phyloP scores from a whole-genome alignment of 1,139 yeast species.

The Pichia sp. region DNA sequence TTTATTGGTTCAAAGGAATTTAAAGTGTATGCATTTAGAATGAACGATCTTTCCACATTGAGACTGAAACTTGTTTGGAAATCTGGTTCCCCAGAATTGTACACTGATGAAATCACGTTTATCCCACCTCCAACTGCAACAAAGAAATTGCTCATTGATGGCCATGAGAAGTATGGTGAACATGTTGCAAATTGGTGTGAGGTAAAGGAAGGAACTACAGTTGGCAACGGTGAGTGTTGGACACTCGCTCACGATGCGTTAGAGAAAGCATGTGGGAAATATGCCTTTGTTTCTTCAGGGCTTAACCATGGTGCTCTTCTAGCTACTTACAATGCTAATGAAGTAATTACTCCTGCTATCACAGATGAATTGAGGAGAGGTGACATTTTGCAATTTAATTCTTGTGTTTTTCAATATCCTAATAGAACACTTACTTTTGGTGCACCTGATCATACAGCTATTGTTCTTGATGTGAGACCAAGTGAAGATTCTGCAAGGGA shows the following conservation, averaged over 20 bases:
- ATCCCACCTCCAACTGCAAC: slow-evolving; percentile 45
- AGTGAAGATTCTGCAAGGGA: slow-evolving; percentile 23
- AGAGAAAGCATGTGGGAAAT: slow-evolving; percentile 51
- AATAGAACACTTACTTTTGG: slow-evolving; percentile 37
- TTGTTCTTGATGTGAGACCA: slow-evolving; percentile 35
- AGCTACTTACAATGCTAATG: slow-evolving; percentile 32
- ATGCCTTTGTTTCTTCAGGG: slow-evolving; percentile 53
- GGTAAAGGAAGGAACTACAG: slow-evolving; percentile 43
- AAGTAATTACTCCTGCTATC: slow-evolving; percentile 16
- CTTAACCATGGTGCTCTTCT: slow-evolving; percentile 54
- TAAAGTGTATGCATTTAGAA: slow-evolving; percentile 32
- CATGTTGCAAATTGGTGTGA: slow-evolving; percentile 62
- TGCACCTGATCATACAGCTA: slow-evolving; percentile 61
- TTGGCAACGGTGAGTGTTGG: slow-evolving; percentile 77
- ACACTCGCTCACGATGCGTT: slow-evolving; percentile 63
- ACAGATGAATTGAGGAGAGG: slow-evolving; percentile 36
- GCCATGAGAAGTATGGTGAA: slow-evolving; percentile 41
- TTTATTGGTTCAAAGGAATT: slow-evolving; percentile 24
- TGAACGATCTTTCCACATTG: slow-evolving; percentile 45
- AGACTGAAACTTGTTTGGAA: slow-evolving; percentile 44
- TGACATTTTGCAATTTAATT: slow-evolving; percentile 39
- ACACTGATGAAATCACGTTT: slow-evolving; percentile 33
- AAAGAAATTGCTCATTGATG: slow-evolving; percentile 33
- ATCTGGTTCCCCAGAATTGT: slow-evolving; percentile 25
- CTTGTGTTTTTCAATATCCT: slow-evolving; percentile 37